Conservation (phyloP, 1,139 yeast species). For the Zygosaccharomyces pseudobailii region DNA sequence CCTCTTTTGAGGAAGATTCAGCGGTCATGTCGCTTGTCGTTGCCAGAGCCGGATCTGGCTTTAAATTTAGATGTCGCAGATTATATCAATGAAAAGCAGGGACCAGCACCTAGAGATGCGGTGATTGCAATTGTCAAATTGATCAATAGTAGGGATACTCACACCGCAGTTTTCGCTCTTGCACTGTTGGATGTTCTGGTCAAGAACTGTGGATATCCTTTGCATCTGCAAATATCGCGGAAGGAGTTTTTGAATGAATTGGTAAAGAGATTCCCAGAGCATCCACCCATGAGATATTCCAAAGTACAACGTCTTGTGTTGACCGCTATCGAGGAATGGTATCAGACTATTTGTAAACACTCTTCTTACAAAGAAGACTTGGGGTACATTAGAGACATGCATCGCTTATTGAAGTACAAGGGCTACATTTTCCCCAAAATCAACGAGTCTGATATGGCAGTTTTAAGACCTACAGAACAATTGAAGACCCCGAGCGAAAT, state of each 20-base stretch:
- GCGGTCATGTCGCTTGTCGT: constrained; percentile 83
- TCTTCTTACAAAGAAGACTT: constrained; percentile 87
- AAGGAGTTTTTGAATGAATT: constrained; percentile 91
- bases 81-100: constrained; percentile 87
- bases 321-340: constrained; percentile 96
- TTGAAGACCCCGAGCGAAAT: constrained; percentile 85
- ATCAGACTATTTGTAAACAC: constrained; percentile 88
- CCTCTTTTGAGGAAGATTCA: constrained; percentile 59
- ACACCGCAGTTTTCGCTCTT: constrained; percentile 59
- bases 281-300: constrained; percentile 83
- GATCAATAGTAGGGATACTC: constrained; percentile 78
- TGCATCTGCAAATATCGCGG: constrained; percentile 89
- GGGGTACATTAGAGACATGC: constrained; percentile 93
- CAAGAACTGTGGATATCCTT: constrained; percentile 96
- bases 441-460: constrained; percentile 87
- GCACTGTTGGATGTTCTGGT: constrained; percentile 77
- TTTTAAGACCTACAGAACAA: constrained; percentile 85
- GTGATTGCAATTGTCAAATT: constrained; percentile 84
- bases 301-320: constrained; percentile 79
- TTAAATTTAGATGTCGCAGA: constrained; percentile 91
- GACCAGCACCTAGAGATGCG: constrained; percentile 87
- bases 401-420: constrained; percentile 77
- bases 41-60: constrained; percentile 83
- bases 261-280: constrained; percentile 89
- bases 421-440: constrained; percentile 92